A percentile compares a stretch with the other conserved stretches of the same genome.
These are phyloP conservation scores for Botrytis elliptica DNA, from an alignment of 2,329 filamentous ascomycete genomes.

Conservation along the genomic window DNA sequence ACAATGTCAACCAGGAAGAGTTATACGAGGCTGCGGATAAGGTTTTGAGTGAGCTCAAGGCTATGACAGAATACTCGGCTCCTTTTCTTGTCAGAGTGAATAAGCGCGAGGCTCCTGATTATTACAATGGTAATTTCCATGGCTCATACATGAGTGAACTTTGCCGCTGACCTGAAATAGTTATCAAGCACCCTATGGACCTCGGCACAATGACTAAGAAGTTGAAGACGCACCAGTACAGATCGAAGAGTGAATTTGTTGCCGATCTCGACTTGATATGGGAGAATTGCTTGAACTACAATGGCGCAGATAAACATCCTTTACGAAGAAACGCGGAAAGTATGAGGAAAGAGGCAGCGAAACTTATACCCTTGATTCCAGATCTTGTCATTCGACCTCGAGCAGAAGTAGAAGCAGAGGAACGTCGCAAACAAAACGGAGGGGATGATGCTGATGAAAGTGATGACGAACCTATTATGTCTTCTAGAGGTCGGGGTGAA, in stretches of 20 bases:
- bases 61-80: constrained; percentile 95
- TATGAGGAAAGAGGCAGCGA: constrained; percentile 97
- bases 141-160: background rate
- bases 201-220: constrained; percentile 98
- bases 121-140: constrained; percentile 72
- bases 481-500: constrained; percentile 86
- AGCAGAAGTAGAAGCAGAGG: constrained; percentile 89
- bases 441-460: constrained; percentile 88
- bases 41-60: constrained; percentile 94
- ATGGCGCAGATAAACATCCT: constrained; percentile 83
- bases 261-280: constrained; percentile 92
- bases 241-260: constrained; percentile 92
- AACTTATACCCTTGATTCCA: constrained; percentile 90
- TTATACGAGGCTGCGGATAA: constrained; percentile 96
- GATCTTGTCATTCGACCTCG: constrained; percentile 88
- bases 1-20: constrained; percentile 96
- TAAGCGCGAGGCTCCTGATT: constrained; percentile 95
- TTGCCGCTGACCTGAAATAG: constrained; percentile 52
- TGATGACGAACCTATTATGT: constrained; percentile 98
- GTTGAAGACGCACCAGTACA: constrained; percentile 75
- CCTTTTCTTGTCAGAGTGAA: constrained; percentile 93
- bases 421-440: constrained; percentile 81
- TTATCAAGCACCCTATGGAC: constrained; percentile 97
- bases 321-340: constrained; percentile 89
- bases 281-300: constrained; percentile 96